Evolutionary conservation across 495 filamentous ascomycete genomes (phyloP).

Genomic region (Pseudevernia furfuracea): DNA sequence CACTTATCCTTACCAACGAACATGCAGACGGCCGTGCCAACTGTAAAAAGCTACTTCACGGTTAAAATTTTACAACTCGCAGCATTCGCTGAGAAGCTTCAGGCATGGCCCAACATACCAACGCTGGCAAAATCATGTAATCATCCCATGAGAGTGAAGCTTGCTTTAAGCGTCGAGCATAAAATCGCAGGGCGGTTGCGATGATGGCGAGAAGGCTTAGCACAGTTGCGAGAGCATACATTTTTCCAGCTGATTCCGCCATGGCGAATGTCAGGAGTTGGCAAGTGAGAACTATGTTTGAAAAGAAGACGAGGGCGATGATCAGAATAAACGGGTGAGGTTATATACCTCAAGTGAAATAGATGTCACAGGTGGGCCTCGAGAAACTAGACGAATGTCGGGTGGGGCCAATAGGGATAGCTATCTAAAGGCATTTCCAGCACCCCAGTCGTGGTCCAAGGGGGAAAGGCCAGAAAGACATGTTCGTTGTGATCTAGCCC

Average conservation of each 20-base stretch:
- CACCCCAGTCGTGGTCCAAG: neutral
- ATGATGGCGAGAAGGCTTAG: constrained; percentile 3
- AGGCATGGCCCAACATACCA: constrained; percentile 1
- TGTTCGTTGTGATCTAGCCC: neutral
- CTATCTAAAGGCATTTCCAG: neutral
- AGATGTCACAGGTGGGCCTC: neutral
- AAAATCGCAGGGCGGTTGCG: neutral
- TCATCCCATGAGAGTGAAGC: constrained; percentile 7
- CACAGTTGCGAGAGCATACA: constrained; percentile 4
- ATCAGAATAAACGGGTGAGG: neutral
- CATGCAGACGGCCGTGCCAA: constrained; percentile 2
- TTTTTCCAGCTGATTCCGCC: constrained; percentile 11
- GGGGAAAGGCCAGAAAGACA: neutral
- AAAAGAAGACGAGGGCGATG: neutral
- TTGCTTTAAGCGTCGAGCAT: constrained; percentile 5
- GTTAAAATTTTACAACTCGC: neutral
- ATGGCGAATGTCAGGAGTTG: neutral
- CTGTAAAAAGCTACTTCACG: neutral
- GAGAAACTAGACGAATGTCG: neutral
- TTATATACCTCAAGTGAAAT: neutral
- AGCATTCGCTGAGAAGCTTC: neutral
- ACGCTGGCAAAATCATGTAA: constrained; percentile 12
- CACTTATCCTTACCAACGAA: neutral
- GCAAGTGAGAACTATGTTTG: neutral
- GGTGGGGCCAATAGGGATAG: neutral